Evolutionary conservation across 2,329 filamentous ascomycete genomes (phyloP), one percentile per base, ranked within the genome.

Genomic region (Fusarium sp.): DNA sequence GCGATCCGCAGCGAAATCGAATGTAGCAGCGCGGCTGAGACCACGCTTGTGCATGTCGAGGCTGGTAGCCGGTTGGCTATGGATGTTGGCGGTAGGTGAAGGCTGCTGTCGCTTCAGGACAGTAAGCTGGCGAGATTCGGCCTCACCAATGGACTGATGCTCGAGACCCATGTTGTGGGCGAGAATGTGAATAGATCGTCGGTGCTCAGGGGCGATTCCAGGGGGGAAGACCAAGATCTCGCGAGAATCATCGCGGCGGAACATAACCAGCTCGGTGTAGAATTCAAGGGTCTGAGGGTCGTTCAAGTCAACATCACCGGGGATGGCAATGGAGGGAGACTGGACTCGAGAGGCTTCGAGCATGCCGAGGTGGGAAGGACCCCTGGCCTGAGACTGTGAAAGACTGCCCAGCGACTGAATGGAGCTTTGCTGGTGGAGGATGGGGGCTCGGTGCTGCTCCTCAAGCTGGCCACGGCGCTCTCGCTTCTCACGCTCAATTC

Each of bases 401-500:
- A 81, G 87, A 82, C 73, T 90, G 84, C 75, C 86, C 33, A 96
- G 84, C 8, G 93, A 96, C 70, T 93, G 92, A 76, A 97, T 89
- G 14, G 95, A 97, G 52, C 90, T 89, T 79, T 97, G 94, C 55
- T 90, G 92, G 72, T 96, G 93, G 62, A 96, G 87, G 74, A 90
- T 89, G 45, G 90, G 74, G 82, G 93, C 76, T 30, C 94, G 90
- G 79, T 99, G 96, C 79, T 99, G 96, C 80, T 99, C 96, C 79
- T 99, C 94, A 14, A 99, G 86, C 80, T 99, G 96, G 48, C 96
- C 96, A 52, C 96, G 90, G 72, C 96, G 92, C 82, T 98, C 95
- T 59, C 96, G 88, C 88, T 98, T 99, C 81, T 98, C 96, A 7
- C 96, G 88, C 79, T 99, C 96, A 71, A 99, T 98, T 40, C 96